Conservation (phyloP, 345 rosid genomes). For the Turritis glabra region DNA sequence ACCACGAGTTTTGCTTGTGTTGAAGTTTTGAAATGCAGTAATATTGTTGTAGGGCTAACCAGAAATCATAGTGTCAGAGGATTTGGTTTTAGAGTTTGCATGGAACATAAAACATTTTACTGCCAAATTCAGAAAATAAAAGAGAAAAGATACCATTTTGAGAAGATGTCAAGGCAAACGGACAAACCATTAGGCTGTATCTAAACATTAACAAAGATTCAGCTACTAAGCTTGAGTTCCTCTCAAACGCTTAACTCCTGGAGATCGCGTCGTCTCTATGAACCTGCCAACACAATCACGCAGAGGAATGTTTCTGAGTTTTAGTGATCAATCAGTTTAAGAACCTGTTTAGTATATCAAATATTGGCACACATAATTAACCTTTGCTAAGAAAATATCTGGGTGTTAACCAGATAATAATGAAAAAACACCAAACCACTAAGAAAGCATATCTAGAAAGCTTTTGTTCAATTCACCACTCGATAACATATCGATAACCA, state of each 20-base stretch:
- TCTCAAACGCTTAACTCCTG: background rate
- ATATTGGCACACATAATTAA: background rate
- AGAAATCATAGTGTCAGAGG: background rate
- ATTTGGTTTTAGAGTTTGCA: background rate
- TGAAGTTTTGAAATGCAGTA: constrained; percentile 69
- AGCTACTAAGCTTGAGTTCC: background rate
- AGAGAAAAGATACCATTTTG: background rate
- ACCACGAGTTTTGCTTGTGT: constrained; percentile 88
- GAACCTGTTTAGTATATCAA: background rate
- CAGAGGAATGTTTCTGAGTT: background rate
- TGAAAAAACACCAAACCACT: background rate
- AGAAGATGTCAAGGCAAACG: background rate
- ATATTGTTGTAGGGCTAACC: constrained; percentile 46
- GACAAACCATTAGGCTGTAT: background rate
- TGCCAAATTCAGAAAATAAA: background rate
- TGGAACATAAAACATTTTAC: background rate
- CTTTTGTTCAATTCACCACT: constrained; percentile 6
- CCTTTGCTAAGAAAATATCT: background rate
- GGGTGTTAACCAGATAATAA: background rate
- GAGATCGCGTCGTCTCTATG: background rate
- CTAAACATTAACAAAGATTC: too few relatives aligned
- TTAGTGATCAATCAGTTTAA: background rate
- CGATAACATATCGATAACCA: constrained; percentile 1
- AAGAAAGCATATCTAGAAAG: background rate
- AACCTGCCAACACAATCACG: background rate